A percentile compares a stretch with the other conserved stretches of the same genome.
Evolutionary conservation across 2,329 filamentous ascomycete species (phyloP).

Genomic region (Alternaria sp.): DNA sequence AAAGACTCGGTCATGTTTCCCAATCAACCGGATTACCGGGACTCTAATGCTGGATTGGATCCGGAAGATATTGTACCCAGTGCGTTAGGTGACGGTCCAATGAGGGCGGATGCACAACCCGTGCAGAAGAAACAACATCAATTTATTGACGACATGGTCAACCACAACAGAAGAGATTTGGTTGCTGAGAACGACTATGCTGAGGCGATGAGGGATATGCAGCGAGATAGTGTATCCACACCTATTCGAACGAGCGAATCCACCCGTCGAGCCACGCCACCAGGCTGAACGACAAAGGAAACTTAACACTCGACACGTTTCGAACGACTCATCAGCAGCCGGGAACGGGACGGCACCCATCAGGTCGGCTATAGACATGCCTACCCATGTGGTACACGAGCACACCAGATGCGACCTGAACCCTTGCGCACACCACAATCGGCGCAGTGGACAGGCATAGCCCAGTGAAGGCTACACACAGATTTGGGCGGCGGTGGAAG

Average conservation of each 20-base stretch:
- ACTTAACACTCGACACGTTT: neutral
- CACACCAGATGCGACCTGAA: neutral
- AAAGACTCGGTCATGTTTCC: conserved; percentile 39
- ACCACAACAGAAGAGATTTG: conserved; percentile 27
- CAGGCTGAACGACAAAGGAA: conserved; percentile 6
- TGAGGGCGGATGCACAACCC: conserved; percentile 22
- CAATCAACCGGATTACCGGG: conserved; percentile 21
- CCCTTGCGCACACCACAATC: neutral
- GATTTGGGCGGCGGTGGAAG: neutral
- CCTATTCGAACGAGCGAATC: conserved; percentile 10
- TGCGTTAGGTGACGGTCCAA: conserved; percentile 30
- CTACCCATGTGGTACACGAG: neutral
- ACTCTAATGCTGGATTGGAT: conserved; percentile 23
- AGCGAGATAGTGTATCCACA: conserved; percentile 21
- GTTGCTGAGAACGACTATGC: conserved; percentile 40
- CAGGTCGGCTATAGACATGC: neutral
- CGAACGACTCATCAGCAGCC: neutral
- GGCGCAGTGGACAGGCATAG: neutral
- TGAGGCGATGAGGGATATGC: conserved; percentile 40
- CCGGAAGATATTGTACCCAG: conserved; percentile 45
- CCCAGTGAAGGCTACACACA: neutral
- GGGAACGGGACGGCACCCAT: neutral
- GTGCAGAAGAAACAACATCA: conserved; percentile 29
- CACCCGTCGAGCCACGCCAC: conserved; percentile 1
- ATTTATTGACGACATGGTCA: conserved; percentile 28